A percentile compares a stretch with the other conserved stretches of the same genome.
phyloP scores from a whole-genome alignment of 345 rosid species.

The Turnera subulata region DNA sequence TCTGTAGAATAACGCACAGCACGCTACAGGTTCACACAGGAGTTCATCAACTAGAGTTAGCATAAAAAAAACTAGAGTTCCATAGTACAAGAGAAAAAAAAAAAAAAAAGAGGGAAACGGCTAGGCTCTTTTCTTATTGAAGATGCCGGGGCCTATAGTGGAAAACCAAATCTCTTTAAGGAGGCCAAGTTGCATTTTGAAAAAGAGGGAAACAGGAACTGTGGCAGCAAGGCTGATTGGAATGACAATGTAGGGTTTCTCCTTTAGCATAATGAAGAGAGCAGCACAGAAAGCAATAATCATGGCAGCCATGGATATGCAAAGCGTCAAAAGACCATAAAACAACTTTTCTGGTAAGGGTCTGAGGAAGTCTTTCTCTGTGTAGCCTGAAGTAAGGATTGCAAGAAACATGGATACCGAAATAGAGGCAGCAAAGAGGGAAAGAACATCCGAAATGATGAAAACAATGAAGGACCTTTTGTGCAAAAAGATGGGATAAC shows the following conservation, averaged over 20 bases:
- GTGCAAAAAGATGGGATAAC: neutral
- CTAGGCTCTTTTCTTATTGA: neutral
- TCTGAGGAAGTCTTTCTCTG: neutral
- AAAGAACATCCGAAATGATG: neutral
- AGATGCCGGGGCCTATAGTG: neutral
- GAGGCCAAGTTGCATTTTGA: neutral
- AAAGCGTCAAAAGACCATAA: neutral
- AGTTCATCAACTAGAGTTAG: too few relatives aligned
- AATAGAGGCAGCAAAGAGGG: neutral
- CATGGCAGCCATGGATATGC: slow-evolving; percentile 1
- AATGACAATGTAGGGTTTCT: neutral
- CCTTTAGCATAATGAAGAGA: neutral
- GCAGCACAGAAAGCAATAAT: neutral
- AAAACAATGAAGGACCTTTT: neutral
- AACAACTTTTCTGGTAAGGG: neutral
- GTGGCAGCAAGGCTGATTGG: neutral
- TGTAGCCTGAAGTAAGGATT: neutral
- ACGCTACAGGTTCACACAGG: too few relatives aligned
- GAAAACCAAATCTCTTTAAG: neutral
- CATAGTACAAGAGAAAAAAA: too few relatives aligned
- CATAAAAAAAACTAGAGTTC: too few relatives aligned
- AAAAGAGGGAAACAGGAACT: neutral
- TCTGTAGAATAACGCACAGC: too few relatives aligned
- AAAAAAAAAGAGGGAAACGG: too few relatives aligned
- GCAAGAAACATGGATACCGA: neutral